Evolutionary conservation across 169 alveolate species (phyloP).

Genomic region (Eimeria necatrix): DNA sequence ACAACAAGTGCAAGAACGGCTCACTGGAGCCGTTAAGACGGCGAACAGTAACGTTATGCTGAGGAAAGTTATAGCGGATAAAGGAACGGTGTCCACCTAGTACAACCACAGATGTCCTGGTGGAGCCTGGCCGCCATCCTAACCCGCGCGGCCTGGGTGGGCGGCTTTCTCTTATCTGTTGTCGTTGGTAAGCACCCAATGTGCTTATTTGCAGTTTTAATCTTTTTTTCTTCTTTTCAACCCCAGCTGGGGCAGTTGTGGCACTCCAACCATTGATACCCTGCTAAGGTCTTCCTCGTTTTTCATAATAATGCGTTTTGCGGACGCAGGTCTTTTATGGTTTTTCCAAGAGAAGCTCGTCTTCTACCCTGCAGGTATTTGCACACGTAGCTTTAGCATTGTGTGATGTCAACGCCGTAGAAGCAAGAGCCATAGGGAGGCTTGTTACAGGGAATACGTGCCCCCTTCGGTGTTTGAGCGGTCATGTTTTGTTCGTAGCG

Average conservation of each 20-base stretch:
- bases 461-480: not conserved
- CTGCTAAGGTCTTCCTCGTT: not conserved
- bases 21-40: not conserved
- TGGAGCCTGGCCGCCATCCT: slow-evolving; percentile 75
- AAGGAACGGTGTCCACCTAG: slow-evolving; percentile 31
- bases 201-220: not conserved
- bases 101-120: slow-evolving; percentile 65
- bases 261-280: too few species aligned
- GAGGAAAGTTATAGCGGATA: not conserved
- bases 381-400: not conserved
- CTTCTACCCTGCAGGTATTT: slow-evolving; percentile 67
- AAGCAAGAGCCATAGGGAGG: not conserved
- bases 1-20: too few species aligned
- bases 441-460: not conserved
- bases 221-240: too few species aligned
- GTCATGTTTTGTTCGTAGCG: not conserved
- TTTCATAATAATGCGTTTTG: not conserved
- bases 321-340: slow-evolving; percentile 73
- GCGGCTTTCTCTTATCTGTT: slow-evolving; percentile 57
- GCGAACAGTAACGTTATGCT: slow-evolving; percentile 27
- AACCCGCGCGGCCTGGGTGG: slow-evolving; percentile 79
- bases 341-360: slow-evolving; percentile 76
- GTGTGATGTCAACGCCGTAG: not conserved
- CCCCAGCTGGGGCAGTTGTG: too few species aligned
- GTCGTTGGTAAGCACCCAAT: slow-evolving; percentile 40